These are phyloP conservation scores for Cadophora sp. DNA, from an alignment of 2,329 filamentous ascomycete genomes.

Conservation along the genomic window DNA sequence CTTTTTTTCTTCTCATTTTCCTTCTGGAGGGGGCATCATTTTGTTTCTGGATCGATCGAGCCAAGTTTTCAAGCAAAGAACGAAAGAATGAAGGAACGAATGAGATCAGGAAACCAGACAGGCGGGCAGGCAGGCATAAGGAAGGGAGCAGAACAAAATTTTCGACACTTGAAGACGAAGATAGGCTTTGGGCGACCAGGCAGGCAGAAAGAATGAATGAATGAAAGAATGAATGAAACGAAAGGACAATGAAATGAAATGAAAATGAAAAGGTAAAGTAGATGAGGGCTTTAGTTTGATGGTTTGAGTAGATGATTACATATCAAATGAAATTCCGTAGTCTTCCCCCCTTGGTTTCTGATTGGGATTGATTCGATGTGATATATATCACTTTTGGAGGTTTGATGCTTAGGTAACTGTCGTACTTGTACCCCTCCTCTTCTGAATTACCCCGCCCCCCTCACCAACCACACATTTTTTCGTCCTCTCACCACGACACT, in stretches of 20 bases:
- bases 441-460: too few relatives aligned
- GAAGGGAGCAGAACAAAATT: neutral
- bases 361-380: too few relatives aligned
- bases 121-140: neutral
- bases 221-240: too few relatives aligned
- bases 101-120: neutral
- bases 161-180: conserved; percentile 9
- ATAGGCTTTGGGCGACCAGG: conserved; percentile 11
- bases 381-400: too few relatives aligned
- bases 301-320: too few relatives aligned
- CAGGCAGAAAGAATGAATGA: too few relatives aligned
- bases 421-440: too few relatives aligned
- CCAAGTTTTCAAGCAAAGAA: too few relatives aligned
- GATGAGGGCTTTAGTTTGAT: too few relatives aligned
- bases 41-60: neutral
- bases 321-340: conserved; percentile 25
- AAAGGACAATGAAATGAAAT: neutral
- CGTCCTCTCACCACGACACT: neutral
- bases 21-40: conserved; percentile 9
- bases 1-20: neutral
- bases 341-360: too few relatives aligned
- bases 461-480: too few relatives aligned
- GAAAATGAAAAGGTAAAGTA: conserved; percentile 24
- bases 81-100: neutral
- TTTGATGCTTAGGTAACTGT: too few relatives aligned